phyloP scores from a whole-genome alignment of 2,329 filamentous ascomycete species.

The Ploettnerulaceae sp. region DNA sequence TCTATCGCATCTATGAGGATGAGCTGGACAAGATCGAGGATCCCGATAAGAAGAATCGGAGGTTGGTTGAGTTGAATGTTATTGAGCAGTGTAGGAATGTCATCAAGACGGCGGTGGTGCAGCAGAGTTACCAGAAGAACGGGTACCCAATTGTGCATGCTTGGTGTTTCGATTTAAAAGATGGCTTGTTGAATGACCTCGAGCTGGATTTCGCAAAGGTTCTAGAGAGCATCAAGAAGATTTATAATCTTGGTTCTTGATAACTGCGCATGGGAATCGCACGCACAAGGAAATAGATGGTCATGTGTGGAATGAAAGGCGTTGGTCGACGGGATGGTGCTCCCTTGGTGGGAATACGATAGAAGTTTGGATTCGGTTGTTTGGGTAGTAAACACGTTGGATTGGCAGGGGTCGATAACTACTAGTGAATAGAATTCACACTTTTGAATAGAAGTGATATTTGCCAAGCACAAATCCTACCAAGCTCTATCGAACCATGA shows the following conservation, averaged over 20 bases:
- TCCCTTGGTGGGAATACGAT: too few relatives aligned
- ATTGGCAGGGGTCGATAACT: too few relatives aligned
- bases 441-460: too few relatives aligned
- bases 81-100: slow-evolving; percentile 71
- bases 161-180: slow-evolving; percentile 67
- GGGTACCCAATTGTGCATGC: slow-evolving; percentile 66
- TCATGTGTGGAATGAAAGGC: too few relatives aligned
- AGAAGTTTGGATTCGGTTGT: too few relatives aligned
- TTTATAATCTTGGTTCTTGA: slow-evolving; percentile 51
- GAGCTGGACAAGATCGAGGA: slow-evolving; percentile 62
- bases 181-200: slow-evolving; percentile 62
- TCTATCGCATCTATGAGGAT: slow-evolving; percentile 65
- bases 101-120: slow-evolving; percentile 74
- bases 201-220: slow-evolving; percentile 56
- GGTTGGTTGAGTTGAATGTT: slow-evolving; percentile 81
- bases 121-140: slow-evolving; percentile 61
- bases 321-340: too few relatives aligned
- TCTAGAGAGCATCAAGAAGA: slow-evolving; percentile 56
- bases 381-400: too few relatives aligned
- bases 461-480: too few relatives aligned
- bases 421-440: too few relatives aligned
- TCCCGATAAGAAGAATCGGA: slow-evolving; percentile 57
- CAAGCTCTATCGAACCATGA: too few relatives aligned
- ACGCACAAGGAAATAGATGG: too few relatives aligned
- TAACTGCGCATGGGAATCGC: too few relatives aligned